phyloP scores from a whole-genome alignment of 441 rosid species.

The Capsella rubella region DNA sequence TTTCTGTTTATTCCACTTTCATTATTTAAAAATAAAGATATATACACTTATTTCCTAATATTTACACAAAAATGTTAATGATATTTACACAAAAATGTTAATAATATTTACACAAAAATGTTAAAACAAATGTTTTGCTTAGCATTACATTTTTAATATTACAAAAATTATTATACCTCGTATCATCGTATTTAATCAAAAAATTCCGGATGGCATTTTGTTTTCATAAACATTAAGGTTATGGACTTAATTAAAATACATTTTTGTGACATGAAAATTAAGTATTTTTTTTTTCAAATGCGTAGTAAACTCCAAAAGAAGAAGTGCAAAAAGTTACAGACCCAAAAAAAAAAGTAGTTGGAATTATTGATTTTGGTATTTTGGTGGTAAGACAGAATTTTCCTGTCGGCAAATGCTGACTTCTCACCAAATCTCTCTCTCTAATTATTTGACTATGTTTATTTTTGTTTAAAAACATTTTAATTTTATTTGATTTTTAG shows the following conservation, averaged over 20 bases:
- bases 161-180: background rate
- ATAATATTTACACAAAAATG: no score
- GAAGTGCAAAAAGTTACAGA: constrained; percentile 21
- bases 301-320: constrained; percentile 27
- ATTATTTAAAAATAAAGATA: background rate
- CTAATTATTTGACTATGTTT: constrained; percentile 10
- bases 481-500: constrained; percentile 22
- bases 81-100: background rate
- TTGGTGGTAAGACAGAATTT: constrained; percentile 60
- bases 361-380: constrained; percentile 46
- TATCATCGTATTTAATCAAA: background rate
- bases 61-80: background rate
- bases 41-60: background rate
- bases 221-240: background rate
- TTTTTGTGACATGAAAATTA: constrained; percentile 14
- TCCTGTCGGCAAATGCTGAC: constrained; percentile 85
- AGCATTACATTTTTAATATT: background rate
- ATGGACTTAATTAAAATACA: background rate
- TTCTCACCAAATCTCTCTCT: constrained; percentile 64
- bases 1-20: background rate
- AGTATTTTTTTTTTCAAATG: background rate
- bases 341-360: constrained; percentile 25
- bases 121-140: background rate
- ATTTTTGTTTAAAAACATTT: background rate
- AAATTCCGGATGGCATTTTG: background rate